Percentiles rank a stretch among this genome's conserved stretches.
Conservation (phyloP, 1,139 yeast genomes). For the Lipomyces yarrowii region DNA sequence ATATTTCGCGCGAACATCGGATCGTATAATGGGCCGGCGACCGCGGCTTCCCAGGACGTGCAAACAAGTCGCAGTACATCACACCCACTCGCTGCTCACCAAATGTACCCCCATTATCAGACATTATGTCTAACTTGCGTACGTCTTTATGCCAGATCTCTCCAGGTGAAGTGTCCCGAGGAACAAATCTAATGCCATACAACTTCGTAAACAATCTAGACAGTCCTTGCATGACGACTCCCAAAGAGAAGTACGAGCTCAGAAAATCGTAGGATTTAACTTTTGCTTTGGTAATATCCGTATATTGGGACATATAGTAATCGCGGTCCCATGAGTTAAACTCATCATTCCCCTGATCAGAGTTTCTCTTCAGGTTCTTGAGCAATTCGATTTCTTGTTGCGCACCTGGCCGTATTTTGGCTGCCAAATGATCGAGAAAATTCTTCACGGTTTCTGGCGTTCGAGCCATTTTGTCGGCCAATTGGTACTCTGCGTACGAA, state of each 20-base stretch:
- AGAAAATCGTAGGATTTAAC: conserved; percentile 35
- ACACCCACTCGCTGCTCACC: conserved; percentile 45
- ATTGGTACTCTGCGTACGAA: conserved; percentile 77
- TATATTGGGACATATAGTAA: conserved; percentile 53
- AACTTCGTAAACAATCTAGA: conserved; percentile 67
- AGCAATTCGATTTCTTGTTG: conserved; percentile 57
- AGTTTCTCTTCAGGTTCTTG: conserved; percentile 45
- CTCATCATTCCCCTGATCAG: conserved; percentile 35
- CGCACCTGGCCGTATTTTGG: conserved; percentile 57
- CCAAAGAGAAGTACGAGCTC: conserved; percentile 68
- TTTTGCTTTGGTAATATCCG: conserved; percentile 39
- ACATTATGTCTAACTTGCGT: conserved; percentile 71
- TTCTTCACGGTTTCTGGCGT: conserved; percentile 72
- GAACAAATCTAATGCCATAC: conserved; percentile 75
- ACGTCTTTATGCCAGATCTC: conserved; percentile 95
- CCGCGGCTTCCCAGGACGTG: conserved; percentile 59
- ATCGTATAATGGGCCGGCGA: conserved; percentile 96
- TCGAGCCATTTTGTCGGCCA: conserved; percentile 89
- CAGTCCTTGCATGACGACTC: conserved; percentile 83
- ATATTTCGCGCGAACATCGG: conserved; percentile 82
- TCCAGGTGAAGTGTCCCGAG: conserved; percentile 64
- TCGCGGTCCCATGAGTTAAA: conserved; percentile 93
- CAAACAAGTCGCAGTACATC: conserved; percentile 68
- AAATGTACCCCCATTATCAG: conserved; percentile 56
- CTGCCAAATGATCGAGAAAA: conserved; percentile 64